A percentile compares a stretch with the other conserved stretches of the same genome.
Conservation (phyloP, 371 early-diverging fungal species). For the Amoeboaphelidium occidentale region DNA sequence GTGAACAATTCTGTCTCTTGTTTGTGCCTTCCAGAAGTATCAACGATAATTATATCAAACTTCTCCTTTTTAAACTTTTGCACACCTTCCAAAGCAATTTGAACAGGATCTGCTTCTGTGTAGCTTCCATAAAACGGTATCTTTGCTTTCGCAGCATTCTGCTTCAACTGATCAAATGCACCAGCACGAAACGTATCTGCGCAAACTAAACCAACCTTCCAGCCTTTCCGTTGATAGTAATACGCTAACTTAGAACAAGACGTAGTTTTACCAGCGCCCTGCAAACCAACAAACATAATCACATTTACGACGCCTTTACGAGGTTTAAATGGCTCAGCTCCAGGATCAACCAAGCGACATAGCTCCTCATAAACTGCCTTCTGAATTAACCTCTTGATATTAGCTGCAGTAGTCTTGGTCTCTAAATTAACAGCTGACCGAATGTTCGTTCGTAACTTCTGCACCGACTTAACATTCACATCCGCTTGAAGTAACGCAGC, state of each 20-base stretch:
- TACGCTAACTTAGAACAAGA: conserved; percentile 95
- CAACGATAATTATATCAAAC: conserved; percentile 96
- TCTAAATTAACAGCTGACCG: conserved; percentile 55
- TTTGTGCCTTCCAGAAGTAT: conserved; percentile 97
- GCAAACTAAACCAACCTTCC: conserved; percentile 91
- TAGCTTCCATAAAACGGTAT: conserved; percentile 94
- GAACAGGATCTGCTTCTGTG: conserved; percentile 84
- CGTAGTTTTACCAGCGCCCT: conserved; percentile 98
- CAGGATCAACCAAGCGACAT: conserved; percentile 79
- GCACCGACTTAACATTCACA: conserved; percentile 79
- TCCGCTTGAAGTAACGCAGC: conserved; percentile 73
- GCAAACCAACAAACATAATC: conserved; percentile 98
- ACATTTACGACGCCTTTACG: conserved; percentile 60
- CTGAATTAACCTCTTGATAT: conserved; percentile 68
- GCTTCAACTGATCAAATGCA: conserved; percentile 98
- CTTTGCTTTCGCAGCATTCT: conserved; percentile 94
- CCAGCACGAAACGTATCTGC: conserved; percentile 99
- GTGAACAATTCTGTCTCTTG: conserved; percentile 94
- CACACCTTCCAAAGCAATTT: conserved; percentile 85
- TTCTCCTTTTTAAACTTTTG: conserved; percentile 83
- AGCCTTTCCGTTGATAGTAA: conserved; percentile 90
- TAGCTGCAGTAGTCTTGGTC: conserved; percentile 45
- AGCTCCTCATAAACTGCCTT: conserved; percentile 92
- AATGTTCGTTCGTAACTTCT: conserved; percentile 60
- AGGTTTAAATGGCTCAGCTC: conserved; percentile 64